phyloP scores from a whole-genome alignment of 768 basidiomycete genomes.

The Mycena haematopus region DNA sequence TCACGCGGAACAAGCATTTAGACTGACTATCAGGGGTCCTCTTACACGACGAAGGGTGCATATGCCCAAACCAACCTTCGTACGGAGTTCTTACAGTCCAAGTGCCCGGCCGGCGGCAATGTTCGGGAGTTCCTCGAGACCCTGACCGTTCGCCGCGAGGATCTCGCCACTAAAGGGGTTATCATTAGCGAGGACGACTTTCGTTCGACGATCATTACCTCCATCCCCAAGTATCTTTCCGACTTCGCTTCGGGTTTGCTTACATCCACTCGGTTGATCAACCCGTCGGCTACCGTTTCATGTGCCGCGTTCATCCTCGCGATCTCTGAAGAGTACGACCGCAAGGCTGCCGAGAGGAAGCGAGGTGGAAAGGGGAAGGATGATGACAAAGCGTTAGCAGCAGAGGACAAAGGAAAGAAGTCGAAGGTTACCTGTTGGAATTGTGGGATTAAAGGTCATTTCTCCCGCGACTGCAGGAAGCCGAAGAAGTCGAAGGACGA shows the following conservation, averaged over 20 bases:
- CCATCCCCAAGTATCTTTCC: conserved; percentile 15
- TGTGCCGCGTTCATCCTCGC: conserved; percentile 19
- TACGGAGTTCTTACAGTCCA: conserved; percentile 18
- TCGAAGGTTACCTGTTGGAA: neutral
- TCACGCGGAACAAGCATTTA: no score
- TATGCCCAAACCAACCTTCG: neutral
- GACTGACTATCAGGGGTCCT: no score
- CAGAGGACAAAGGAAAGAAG: neutral
- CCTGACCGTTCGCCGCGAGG: conserved; percentile 1
- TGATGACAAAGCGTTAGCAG: neutral
- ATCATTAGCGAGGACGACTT: conserved; percentile 22
- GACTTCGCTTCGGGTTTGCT: conserved; percentile 15
- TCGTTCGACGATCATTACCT: conserved; percentile 25
- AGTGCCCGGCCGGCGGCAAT: conserved; percentile 12
- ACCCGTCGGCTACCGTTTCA: neutral
- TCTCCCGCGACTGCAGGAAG: neutral
- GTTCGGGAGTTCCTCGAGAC: conserved; percentile 21
- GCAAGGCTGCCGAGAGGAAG: neutral
- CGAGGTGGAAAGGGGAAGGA: neutral
- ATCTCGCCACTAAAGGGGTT: neutral
- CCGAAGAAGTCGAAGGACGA: neutral
- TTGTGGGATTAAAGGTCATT: neutral
- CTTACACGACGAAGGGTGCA: neutral
- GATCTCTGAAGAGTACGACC: neutral
- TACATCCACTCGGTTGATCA: neutral